Evolutionary conservation across 345 rosid species (phyloP), one percentile per base, ranked within the genome.

Genomic region (Bretschneidera sinensis): DNA sequence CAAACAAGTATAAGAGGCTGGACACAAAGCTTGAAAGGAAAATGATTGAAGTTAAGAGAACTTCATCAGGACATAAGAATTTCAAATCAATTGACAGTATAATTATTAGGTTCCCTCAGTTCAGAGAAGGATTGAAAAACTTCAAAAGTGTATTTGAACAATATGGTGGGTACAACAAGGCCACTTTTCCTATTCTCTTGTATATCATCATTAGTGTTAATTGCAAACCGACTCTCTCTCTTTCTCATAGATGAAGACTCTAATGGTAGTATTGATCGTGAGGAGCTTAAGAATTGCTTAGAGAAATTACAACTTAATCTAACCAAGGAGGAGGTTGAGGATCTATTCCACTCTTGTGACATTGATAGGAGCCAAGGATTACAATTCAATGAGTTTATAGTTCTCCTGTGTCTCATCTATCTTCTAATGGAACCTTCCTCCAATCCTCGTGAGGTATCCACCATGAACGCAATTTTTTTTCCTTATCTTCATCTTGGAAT

Each of bases 341-440:
- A 86, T 68, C 72, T 89, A 39, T 92, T 83, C 45, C 72, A 74
- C 67, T 86, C 90, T 43, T 86, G 95, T 71, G 96, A 92, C 68
- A 78, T 89, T 71, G 91, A 86, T 71, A 78, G 92, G 69, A 85
- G 77, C 63, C 67, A 78, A 74, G 92, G 85, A 71, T 88, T 92
- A 66, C 89, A 81, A 35, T 92, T 92, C 73, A 92, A 66, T 48
- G 98, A 89, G 80, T 89, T 86, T 52, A 78, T 82, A 62, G 98
- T 92, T 55, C 91, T 89, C 28, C 73, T 85, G 24, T 86, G 92
- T 66, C 87, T 86, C 74, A 74, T 83, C 56, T 83, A 88, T 77
- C 92, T 88, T 58, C 76, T 92, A 34, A 58, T 72, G 56, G 81
- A 78, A 39, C 79, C 82, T 69, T 76, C 88, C 1, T 64, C 89